Conservation (phyloP, 2,329 filamentous ascomycete genomes). For the Colletotrichum somersetense region DNA sequence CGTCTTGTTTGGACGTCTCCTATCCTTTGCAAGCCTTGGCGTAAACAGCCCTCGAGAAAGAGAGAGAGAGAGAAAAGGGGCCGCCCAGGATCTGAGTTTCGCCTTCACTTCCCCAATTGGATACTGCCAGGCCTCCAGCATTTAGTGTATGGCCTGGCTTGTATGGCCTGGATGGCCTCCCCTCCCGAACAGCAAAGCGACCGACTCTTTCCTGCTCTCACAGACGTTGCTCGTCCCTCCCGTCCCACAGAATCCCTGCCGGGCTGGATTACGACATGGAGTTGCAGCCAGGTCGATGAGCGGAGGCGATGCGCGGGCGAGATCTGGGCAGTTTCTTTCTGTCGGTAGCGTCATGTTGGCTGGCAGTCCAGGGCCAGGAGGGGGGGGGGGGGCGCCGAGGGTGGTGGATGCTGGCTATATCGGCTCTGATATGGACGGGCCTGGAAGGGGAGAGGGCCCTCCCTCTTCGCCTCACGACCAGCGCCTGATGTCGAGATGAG, state of each 20-base stretch:
- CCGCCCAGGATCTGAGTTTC: background rate
- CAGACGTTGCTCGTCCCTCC: background rate
- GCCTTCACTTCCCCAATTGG: background rate
- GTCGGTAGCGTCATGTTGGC: background rate
- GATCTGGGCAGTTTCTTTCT: constrained; percentile 6
- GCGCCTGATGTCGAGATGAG: constrained; percentile 14
- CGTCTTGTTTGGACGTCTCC: background rate
- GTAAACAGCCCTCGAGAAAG: background rate
- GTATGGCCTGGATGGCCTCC: background rate
- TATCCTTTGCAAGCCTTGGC: background rate
- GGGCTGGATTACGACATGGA: constrained; percentile 11
- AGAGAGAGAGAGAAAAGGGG: background rate
- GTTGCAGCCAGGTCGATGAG: constrained; percentile 20
- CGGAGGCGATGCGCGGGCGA: constrained; percentile 17
- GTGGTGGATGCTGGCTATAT: constrained; percentile 21
- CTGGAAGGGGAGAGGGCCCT: background rate
- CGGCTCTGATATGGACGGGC: background rate
- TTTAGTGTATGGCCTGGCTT: background rate
- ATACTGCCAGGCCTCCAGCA: background rate
- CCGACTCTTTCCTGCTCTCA: background rate
- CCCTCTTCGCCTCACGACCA: background rate
- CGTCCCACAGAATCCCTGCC: background rate
- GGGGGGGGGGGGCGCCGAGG: background rate
- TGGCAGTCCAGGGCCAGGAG: background rate
- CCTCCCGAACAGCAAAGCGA: background rate